Conservation (phyloP, 1,284 basidiomycete genomes). For the Takashimella koratensis region DNA sequence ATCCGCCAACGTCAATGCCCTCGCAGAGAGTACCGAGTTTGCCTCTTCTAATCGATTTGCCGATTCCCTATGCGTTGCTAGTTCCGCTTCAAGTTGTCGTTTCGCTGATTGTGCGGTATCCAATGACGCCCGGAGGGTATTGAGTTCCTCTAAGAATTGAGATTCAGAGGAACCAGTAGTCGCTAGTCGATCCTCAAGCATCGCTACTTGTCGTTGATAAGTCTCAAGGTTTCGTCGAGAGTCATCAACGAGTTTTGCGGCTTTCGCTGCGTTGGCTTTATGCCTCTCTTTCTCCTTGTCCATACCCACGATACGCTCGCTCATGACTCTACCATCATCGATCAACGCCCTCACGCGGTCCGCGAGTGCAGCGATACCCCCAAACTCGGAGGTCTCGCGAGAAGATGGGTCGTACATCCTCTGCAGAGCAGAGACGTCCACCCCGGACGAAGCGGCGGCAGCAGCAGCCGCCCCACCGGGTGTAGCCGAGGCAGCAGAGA, state of each 20-base stretch:
- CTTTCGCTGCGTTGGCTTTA: slow-evolving; percentile 83
- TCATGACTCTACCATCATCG: slow-evolving; percentile 71
- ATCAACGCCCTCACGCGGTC: slow-evolving; percentile 72
- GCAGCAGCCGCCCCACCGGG: background rate
- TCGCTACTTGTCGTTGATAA: slow-evolving; percentile 76
- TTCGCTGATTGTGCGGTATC: slow-evolving; percentile 63
- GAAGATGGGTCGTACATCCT: slow-evolving; percentile 39
- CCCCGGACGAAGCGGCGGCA: slow-evolving; percentile 2
- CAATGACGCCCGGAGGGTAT: slow-evolving; percentile 59
- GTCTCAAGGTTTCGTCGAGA: slow-evolving; percentile 71
- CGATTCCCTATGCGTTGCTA: slow-evolving; percentile 66
- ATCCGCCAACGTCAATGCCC: slow-evolving; percentile 67
- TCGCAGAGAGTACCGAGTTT: slow-evolving; percentile 69
- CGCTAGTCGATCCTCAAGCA: slow-evolving; percentile 67
- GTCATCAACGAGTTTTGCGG: slow-evolving; percentile 80
- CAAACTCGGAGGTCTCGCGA: slow-evolving; percentile 25
- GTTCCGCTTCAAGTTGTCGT: slow-evolving; percentile 63
- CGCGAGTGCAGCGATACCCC: slow-evolving; percentile 63
- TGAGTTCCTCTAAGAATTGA: slow-evolving; percentile 58
- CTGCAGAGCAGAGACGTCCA: slow-evolving; percentile 47
- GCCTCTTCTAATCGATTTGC: slow-evolving; percentile 67
- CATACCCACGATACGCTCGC: slow-evolving; percentile 74
- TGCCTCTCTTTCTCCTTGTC: slow-evolving; percentile 80
- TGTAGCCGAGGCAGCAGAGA: slow-evolving; percentile 49
- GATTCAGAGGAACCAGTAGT: slow-evolving; percentile 38